Percentiles rank a stretch among this genome's conserved stretches.
Conservation (phyloP, 2,329 filamentous ascomycete species). For the Neospermospora avenae region DNA sequence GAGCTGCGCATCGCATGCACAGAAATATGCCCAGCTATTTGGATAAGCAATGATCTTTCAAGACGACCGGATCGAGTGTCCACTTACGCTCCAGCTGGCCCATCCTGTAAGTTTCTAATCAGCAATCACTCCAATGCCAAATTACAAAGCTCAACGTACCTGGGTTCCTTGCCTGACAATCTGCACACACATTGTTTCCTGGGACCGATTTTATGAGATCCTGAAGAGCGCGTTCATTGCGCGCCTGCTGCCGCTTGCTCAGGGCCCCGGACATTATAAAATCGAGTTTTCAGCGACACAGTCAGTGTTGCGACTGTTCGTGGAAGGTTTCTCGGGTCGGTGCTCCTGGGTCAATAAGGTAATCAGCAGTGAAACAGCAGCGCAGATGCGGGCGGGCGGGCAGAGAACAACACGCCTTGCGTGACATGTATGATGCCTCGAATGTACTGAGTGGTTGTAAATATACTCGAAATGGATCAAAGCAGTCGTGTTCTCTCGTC, state of each 20-base stretch:
- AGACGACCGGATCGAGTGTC: background rate
- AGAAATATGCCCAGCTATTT: constrained; percentile 85
- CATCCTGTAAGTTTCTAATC: constrained; percentile 29
- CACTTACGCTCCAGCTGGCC: constrained; percentile 38
- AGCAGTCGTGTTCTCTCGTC: background rate
- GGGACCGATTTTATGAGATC: constrained; percentile 81
- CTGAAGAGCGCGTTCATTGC: constrained; percentile 89
- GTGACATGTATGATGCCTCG: background rate
- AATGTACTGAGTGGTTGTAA: background rate
- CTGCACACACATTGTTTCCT: constrained; percentile 91
- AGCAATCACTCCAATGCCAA: constrained; percentile 9
- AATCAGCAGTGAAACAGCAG: constrained; percentile 2
- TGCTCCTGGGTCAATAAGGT: background rate
- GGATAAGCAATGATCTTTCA: constrained; percentile 21
- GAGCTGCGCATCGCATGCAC: constrained; percentile 93
- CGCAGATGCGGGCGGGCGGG: background rate
- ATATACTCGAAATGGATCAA: background rate
- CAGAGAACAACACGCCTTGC: background rate
- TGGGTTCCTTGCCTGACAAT: constrained; percentile 89
- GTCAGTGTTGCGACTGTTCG: background rate
- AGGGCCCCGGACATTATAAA: constrained; percentile 64
- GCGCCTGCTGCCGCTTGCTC: constrained; percentile 96
- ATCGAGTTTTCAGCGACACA: background rate
- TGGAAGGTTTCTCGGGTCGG: background rate
- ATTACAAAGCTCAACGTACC: constrained; percentile 50